These are phyloP conservation scores for Phytophthora pseudosyringae DNA, from an alignment of 352 stramenopile genomes.

Conservation along the genomic window DNA sequence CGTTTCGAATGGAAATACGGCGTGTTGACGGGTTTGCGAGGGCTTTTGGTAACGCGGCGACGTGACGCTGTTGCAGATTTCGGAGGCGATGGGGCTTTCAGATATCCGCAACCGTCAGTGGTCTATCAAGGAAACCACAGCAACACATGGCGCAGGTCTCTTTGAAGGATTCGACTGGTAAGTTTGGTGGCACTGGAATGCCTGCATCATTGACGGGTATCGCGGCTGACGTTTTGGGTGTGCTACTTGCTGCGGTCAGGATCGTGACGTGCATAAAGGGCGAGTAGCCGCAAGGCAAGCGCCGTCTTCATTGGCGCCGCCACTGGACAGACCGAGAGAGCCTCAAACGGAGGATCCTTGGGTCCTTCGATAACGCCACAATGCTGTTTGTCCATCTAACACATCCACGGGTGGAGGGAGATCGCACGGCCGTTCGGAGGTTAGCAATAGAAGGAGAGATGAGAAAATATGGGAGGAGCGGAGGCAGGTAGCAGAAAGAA, in stretches of 20 bases:
- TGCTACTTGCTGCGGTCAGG: conserved; percentile 42
- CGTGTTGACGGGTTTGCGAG: background rate
- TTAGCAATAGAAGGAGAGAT: conserved; percentile 39
- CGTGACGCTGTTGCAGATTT: conserved; percentile 84
- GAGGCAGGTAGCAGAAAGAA: conserved; percentile 14
- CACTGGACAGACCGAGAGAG: conserved; percentile 18
- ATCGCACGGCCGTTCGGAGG: conserved; percentile 5
- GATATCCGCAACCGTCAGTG: conserved; percentile 99
- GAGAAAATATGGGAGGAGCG: conserved; percentile 7
- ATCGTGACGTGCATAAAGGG: conserved; percentile 92
- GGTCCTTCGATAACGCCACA: conserved; percentile 5
- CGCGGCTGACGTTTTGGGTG: conserved; percentile 14
- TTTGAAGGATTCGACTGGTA: conserved; percentile 99
- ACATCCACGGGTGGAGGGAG: conserved; percentile 13
- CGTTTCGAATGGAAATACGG: conserved; percentile 2
- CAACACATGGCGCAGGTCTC: conserved; percentile 97
- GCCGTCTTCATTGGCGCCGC: conserved; percentile 3
- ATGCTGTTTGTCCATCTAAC: conserved; percentile 4
- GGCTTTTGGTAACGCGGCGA: conserved; percentile 1
- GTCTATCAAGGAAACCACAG: conserved; percentile 99
- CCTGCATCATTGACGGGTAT: background rate
- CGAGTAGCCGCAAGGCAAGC: conserved; percentile 49
- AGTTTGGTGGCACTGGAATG: background rate
- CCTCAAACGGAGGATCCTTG: background rate
- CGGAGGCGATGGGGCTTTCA: conserved; percentile 97